Conservation (phyloP, 805 yeast genomes). For the Debaryomyces castellii region DNA sequence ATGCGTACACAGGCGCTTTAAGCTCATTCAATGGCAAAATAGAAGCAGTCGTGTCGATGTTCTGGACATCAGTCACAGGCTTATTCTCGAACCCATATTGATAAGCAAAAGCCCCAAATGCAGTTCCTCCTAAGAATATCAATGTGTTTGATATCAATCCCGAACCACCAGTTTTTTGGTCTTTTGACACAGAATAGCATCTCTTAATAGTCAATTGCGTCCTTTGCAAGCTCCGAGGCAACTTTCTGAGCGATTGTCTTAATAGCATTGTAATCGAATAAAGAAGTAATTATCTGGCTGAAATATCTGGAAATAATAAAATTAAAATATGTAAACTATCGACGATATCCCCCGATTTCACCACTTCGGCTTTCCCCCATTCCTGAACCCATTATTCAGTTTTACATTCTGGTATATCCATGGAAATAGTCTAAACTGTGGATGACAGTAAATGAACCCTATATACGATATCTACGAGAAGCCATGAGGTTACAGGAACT, state of each 20-base stretch:
- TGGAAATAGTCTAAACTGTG: too few species aligned
- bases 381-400: too few species aligned
- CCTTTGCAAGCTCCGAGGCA: background rate
- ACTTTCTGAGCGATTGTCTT: background rate
- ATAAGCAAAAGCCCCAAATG: background rate
- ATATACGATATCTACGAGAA: too few species aligned
- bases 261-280: background rate
- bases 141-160: background rate
- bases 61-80: background rate
- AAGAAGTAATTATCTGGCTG: background rate
- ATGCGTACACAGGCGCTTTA: slow-evolving; percentile 44
- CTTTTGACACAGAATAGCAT: background rate
- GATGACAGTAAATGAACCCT: too few species aligned
- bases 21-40: slow-evolving; percentile 4
- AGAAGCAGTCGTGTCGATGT: background rate
- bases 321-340: background rate
- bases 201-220: background rate
- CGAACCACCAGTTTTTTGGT: background rate
- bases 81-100: background rate
- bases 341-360: background rate
- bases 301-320: background rate
- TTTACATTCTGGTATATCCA: too few species aligned
- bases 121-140: background rate
- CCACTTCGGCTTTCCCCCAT: too few species aligned
- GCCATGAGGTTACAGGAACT: too few species aligned